A percentile compares a stretch with the other conserved stretches of the same genome.
These are phyloP conservation scores for Mesembryanthemum crystallinum DNA, from an alignment of 148 eudicot species.

Conservation along the genomic window DNA sequence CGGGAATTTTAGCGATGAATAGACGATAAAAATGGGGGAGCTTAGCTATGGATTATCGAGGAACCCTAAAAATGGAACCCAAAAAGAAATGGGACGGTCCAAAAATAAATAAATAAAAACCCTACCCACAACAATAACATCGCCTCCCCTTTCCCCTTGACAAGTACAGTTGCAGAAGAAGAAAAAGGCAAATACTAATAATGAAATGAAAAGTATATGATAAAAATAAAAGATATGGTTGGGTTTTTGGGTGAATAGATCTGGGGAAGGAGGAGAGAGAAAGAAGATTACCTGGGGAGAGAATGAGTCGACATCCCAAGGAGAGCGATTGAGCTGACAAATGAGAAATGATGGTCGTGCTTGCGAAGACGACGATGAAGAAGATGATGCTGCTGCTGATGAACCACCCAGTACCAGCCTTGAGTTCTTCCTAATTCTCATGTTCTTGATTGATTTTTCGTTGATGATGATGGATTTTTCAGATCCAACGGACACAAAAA, in stretches of 20 bases:
- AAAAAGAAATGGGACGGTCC: conserved; percentile 12
- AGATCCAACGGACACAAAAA: neutral
- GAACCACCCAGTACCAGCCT: neutral
- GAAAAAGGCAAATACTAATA: neutral
- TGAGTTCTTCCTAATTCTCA: neutral
- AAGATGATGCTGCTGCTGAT: neutral
- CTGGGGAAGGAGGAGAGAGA: neutral
- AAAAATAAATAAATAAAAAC: conserved; percentile 8
- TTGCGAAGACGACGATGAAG: no score
- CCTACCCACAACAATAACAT: conserved; percentile 19
- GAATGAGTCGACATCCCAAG: conserved; percentile 31
- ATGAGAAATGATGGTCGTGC: conserved; percentile 15
- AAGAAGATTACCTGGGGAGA: conserved; percentile 18
- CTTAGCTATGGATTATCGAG: no score
- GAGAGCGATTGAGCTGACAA: conserved; percentile 37
- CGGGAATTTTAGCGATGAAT: neutral
- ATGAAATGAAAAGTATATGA: neutral
- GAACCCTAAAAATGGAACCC: neutral
- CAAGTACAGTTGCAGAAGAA: no score
- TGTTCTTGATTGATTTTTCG: neutral
- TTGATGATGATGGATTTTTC: neutral
- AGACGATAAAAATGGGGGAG: neutral
- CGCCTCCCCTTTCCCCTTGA: neutral
- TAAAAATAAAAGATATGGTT: neutral
- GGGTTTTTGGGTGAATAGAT: neutral